Percentiles rank a stretch among this genome's conserved stretches.
phyloP scores from a whole-genome alignment of 331 rosid genomes.

The Rosa hybrid region DNA sequence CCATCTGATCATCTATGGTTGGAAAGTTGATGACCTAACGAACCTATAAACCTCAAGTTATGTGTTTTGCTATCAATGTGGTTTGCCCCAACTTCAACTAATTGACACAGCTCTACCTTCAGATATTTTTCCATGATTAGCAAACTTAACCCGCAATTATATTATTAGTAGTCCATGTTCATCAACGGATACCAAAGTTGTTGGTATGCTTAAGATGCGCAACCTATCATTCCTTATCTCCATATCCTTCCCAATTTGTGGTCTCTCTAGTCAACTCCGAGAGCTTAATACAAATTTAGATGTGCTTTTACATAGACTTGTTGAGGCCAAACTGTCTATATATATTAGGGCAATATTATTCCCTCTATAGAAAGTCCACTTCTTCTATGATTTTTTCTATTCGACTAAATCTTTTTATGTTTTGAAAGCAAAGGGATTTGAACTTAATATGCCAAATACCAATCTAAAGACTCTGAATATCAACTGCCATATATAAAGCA shows the following conservation, averaged over 20 bases:
- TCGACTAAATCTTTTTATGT: not conserved
- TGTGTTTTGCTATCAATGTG: conserved; percentile 9
- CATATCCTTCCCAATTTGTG: not conserved
- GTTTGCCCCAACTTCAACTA: conserved; percentile 18
- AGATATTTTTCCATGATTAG: not conserved
- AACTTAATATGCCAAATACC: not conserved
- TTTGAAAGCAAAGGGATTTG: not conserved
- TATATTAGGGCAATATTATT: not conserved
- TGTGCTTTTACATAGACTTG: not conserved
- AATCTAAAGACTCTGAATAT: not conserved
- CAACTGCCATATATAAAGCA: not conserved
- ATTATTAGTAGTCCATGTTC: conserved; percentile 10
- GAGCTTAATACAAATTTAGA: not conserved
- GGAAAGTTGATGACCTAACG: conserved; percentile 30
- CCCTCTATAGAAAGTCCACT: not conserved
- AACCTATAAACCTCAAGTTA: not conserved
- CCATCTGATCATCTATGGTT: conserved; percentile 13
- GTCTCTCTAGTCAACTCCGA: not conserved
- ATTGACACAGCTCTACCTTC: conserved; percentile 19
- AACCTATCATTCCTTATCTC: not conserved
- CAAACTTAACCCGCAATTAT: not conserved
- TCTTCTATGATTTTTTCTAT: not conserved
- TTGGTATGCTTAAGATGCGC: conserved; percentile 4
- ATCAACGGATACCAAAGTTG: not conserved
- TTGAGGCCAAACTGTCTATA: not conserved